Evolutionary conservation across 306 rosid genomes (phyloP), one percentile per base, ranked within the genome.

Genomic region (Malus orientalis): DNA sequence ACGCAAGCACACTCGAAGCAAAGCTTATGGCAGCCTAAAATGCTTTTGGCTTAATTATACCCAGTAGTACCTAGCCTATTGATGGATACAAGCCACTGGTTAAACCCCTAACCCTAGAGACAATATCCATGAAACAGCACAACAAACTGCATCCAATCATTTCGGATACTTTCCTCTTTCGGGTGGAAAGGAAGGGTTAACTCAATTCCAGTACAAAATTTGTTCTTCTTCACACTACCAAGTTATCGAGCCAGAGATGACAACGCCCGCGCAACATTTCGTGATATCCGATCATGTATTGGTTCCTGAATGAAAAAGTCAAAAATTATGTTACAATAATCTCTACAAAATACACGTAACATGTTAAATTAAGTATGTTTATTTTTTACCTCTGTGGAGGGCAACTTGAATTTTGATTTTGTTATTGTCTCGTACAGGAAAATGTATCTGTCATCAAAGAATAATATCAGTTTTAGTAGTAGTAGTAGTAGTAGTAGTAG

Each of bases 341-440:
- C n/a, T 33, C 44, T 22, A 30, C 72, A 53, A 19, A 11, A 69
- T 47, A 23, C 20, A 16, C 20, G 1, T 19, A 51, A 51, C 18
- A 51, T 15, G 20, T 16, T 2, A 1, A 1, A 30, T 69, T 3
- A 54, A 47, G 62, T n/a, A 9, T 25, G 59, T 32, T 30, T 14
- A 5, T 2, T 11, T 66, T 19, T 20, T 89, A 92, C 97, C 97
- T 89, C 85, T 6, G 85, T 32, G 5, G 53, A 78, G 44, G 81
- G 90, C 78, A 89, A 12, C 75, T 90, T 87, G 72, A 95, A 95
- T 80, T 87, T 87, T 42, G 91, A 90, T 67, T 88, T 87, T 67
- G 99, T 92, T 71, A 95, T 92, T 11, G 97, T 87, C 91, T 95
- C 99, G 6, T 86, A 95, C 79, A 92, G 82, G 90, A 90, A 95